phyloP scores from a whole-genome alignment of 2,329 filamentous ascomycete genomes.

The Cladorrhinum sp. region DNA sequence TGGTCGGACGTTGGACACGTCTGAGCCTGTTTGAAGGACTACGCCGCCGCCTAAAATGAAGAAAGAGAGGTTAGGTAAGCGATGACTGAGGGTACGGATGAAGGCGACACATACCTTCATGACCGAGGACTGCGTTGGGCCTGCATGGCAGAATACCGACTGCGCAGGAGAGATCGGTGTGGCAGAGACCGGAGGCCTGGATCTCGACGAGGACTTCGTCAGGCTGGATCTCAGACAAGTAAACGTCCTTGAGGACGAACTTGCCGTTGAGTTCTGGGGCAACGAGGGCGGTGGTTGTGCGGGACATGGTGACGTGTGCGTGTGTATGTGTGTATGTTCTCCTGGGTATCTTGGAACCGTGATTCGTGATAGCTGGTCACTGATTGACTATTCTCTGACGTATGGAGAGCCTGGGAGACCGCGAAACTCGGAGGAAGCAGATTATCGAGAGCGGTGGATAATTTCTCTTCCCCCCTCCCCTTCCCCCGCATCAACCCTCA shows the following conservation, averaged over 20 bases:
- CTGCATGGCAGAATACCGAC: conserved; percentile 38
- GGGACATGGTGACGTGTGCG: conserved; percentile 19
- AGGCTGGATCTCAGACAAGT: conserved; percentile 22
- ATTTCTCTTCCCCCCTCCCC: background rate
- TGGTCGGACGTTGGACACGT: conserved; percentile 45
- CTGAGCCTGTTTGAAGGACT: conserved; percentile 37
- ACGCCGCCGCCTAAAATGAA: conserved; percentile 23
- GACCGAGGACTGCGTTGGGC: conserved; percentile 25
- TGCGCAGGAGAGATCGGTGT: conserved; percentile 34
- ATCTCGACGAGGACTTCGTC: conserved; percentile 35
- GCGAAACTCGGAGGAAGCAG: background rate
- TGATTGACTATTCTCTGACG: background rate
- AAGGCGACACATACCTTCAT: conserved; percentile 22
- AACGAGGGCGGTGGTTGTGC: conserved; percentile 26
- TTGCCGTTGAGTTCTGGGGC: conserved; percentile 24
- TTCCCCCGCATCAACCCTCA: conserved; percentile 6
- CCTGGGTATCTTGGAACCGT: background rate
- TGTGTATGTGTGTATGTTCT: background rate
- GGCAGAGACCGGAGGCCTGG: conserved; percentile 34
- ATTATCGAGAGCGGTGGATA: conserved; percentile 7
- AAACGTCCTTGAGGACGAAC: conserved; percentile 23
- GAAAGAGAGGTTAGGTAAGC: background rate
- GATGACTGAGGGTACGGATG: background rate
- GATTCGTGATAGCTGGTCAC: background rate
- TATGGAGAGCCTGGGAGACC: background rate